Evolutionary conservation across 2,329 filamentous ascomycete species (phyloP), one percentile per base, ranked within the genome.

Genomic region (Nigrospora oryzae): DNA sequence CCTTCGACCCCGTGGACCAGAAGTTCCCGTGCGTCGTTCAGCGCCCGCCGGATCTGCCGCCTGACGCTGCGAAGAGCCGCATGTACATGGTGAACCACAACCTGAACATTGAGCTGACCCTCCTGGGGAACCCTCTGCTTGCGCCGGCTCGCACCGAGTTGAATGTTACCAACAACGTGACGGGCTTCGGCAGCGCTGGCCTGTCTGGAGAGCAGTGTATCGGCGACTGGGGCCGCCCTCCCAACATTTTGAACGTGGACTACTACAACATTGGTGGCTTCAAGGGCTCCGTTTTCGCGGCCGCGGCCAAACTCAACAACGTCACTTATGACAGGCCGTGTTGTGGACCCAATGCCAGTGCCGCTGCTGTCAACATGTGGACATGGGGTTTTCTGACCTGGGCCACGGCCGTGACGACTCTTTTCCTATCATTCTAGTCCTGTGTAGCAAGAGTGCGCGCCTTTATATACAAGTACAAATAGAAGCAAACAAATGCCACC

Each of bases 41-140:
- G 59, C 82, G 90, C 0, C 89, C 90, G 1, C 87, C 87, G 0
- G 68, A 77, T 37, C 67, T 94, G 46, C 56, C 67, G 3, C 57
- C 61, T 0, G 64, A 73, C 2, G 71, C 77, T 8, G 74, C 77
- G 0, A 68, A 70, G 46, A 70, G 82, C 30, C 75, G 82, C 37
- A 73, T 95, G 64, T 94, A 90, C 61, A 74, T 95, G 58, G 77
- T 85, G 56, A 96, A 96, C 65, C 90, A 96, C 69, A 96, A 96
- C 60, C 74, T 95, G 47, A 95, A 95, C 62, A 75, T 84, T 47
- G 75, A 89, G 52, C 77, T 95, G 49, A 75, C 76, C 43, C 65
- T 94, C 33, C 77, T 82, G 3, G 79, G 79, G 30, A 60, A 75
- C 14, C 68, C 73, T 16, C 60, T 93, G 38, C 68, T 89, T 8